phyloP scores from a whole-genome alignment of 148 eudicot species.

The Pouteria glomerata region DNA sequence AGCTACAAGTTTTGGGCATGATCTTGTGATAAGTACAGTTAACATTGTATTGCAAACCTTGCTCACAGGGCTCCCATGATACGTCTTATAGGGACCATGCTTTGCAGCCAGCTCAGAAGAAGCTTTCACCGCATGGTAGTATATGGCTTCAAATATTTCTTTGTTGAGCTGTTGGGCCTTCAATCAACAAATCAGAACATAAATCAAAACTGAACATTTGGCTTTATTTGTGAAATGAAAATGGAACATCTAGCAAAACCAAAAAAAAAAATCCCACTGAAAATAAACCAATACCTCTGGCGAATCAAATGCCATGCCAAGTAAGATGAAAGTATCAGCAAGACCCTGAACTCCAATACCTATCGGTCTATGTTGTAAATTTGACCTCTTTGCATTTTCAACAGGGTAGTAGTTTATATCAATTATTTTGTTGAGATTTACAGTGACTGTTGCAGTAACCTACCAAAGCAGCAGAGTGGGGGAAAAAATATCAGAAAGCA shows the following conservation, averaged over 20 bases:
- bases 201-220: background rate
- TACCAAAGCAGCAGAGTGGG: conserved; percentile 16
- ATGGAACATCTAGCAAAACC: too few species aligned
- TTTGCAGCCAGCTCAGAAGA: conserved; percentile 67
- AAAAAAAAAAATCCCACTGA: background rate
- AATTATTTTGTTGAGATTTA: conserved; percentile 79
- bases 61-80: conserved; percentile 76
- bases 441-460: conserved; percentile 64
- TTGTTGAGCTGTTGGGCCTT: conserved; percentile 94
- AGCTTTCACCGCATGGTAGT: conserved; percentile 73
- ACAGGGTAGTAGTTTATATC: conserved; percentile 85
- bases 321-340: conserved; percentile 89
- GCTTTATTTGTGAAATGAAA: too few species aligned
- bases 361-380: conserved; percentile 79
- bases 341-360: too few species aligned
- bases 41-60: conserved; percentile 55
- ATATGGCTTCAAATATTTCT: conserved; percentile 96
- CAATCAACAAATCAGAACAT: conserved; percentile 1
- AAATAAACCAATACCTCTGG: conserved; percentile 45
- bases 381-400: conserved; percentile 83
- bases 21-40: too few species aligned
- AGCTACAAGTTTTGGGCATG: too few species aligned
- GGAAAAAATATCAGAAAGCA: background rate
- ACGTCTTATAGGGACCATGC: conserved; percentile 84
- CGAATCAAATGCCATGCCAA: conserved; percentile 93